Conservation (phyloP, 495 filamentous ascomycete species). For the Symbiotaphrina buchneri region DNA sequence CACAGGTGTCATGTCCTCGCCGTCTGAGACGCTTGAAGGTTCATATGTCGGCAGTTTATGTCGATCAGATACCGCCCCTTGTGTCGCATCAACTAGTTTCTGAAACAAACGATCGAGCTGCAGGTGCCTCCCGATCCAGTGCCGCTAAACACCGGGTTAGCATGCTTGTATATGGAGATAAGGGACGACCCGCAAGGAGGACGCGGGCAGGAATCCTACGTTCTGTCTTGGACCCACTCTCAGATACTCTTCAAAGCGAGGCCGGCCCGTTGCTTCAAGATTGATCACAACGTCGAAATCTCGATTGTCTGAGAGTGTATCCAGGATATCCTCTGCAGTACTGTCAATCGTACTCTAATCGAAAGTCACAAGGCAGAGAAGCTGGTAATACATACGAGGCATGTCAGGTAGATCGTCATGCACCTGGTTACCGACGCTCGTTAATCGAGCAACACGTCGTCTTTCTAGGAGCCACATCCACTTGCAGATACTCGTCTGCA, state of each 20-base stretch:
- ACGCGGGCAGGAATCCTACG: too few relatives aligned
- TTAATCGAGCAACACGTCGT: slow-evolving; percentile 10
- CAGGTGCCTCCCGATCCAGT: too few relatives aligned
- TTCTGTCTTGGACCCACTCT: slow-evolving; percentile 7
- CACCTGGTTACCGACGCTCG: slow-evolving; percentile 4
- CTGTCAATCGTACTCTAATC: not conserved
- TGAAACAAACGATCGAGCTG: too few relatives aligned
- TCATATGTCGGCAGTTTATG: too few relatives aligned
- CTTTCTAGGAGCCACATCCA: slow-evolving; percentile 12
- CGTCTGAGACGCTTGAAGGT: too few relatives aligned
- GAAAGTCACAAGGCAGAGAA: not conserved
- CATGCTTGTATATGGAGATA: too few relatives aligned
- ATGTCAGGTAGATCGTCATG: slow-evolving; percentile 1
- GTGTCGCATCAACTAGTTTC: too few relatives aligned
- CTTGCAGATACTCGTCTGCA: slow-evolving; percentile 11
- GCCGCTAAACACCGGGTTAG: too few relatives aligned
- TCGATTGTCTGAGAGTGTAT: slow-evolving; percentile 11
- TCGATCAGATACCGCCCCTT: too few relatives aligned
- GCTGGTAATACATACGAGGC: not conserved
- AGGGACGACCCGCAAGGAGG: too few relatives aligned
- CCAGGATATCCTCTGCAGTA: not conserved
- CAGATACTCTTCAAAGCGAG: slow-evolving; percentile 10
- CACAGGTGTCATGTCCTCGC: too few relatives aligned
- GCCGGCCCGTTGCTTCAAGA: slow-evolving; percentile 7
- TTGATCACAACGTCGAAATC: slow-evolving; percentile 12